Evolutionary conservation across 208 protist species (phyloP).

Genomic region (Wallacemonas rigidus): DNA sequence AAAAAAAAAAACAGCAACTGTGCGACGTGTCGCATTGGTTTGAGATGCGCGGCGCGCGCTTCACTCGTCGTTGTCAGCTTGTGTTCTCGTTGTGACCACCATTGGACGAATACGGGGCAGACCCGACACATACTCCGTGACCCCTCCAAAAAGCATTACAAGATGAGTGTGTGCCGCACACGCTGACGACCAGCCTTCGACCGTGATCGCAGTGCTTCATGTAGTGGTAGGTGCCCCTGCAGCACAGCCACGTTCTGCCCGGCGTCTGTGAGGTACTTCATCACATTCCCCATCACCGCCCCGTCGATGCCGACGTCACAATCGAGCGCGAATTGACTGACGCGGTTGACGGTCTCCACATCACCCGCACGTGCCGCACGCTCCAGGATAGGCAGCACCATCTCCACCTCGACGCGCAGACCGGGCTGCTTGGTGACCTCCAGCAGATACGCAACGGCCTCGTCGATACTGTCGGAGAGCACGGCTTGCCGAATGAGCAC

Average conservation of each 20-base stretch:
- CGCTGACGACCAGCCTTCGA: constrained; percentile 79
- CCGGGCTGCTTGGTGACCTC: constrained; percentile 57
- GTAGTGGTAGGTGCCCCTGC: constrained; percentile 71
- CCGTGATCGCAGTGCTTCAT: constrained; percentile 79
- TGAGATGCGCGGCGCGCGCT: no score
- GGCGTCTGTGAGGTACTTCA: constrained; percentile 66
- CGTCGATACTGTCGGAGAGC: constrained; percentile 70
- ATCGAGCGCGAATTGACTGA: constrained; percentile 81
- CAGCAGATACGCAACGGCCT: constrained; percentile 74
- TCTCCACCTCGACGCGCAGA: constrained; percentile 87
- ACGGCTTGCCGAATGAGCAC: constrained; percentile 86
- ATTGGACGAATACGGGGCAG: no score
- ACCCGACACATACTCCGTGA: no score
- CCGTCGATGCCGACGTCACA: constrained; percentile 84
- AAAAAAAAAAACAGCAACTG: constrained; percentile 10
- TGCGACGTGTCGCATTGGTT: no score
- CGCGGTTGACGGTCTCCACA: constrained; percentile 66
- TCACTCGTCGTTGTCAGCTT: neutral
- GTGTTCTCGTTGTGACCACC: neutral
- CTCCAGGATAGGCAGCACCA: constrained; percentile 84
- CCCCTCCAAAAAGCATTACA: constrained; percentile 18
- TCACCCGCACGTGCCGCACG: constrained; percentile 77
- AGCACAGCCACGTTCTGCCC: constrained; percentile 74
- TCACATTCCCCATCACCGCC: constrained; percentile 64
- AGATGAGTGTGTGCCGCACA: constrained; percentile 50